Conservation (phyloP, 179 eudicot species). For the Patellifolia procumbens region DNA sequence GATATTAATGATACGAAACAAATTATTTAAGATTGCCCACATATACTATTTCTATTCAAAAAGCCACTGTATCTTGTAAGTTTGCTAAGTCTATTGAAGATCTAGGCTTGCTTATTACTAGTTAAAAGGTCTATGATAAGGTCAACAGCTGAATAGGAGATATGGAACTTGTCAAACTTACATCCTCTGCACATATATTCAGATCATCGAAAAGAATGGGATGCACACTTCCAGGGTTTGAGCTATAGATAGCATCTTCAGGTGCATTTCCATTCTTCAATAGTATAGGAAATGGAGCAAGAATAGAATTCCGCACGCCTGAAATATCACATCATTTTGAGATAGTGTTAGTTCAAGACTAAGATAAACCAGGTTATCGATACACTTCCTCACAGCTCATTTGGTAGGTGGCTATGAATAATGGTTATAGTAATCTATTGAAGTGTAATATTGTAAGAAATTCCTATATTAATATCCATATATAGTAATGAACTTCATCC, state of each 20-base stretch:
- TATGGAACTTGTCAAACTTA: slow-evolving; percentile 16
- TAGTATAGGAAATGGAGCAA: slow-evolving; percentile 40
- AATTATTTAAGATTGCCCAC: too few species aligned
- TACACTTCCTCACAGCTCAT: too few species aligned
- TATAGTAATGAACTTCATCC: too few species aligned
- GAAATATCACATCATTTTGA: slow-evolving; percentile 12
- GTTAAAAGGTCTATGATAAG: neutral
- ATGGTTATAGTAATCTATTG: too few species aligned
- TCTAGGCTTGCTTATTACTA: neutral
- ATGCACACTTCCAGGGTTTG: slow-evolving; percentile 49
- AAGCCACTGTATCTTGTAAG: too few species aligned
- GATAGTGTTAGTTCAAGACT: neutral
- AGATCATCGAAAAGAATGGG: slow-evolving; percentile 51
- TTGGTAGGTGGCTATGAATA: too few species aligned
- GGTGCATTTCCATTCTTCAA: slow-evolving; percentile 36
- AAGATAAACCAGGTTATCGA: neutral
- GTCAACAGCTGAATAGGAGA: neutral
- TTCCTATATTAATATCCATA: too few species aligned
- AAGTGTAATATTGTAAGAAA: too few species aligned
- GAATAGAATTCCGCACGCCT: slow-evolving; percentile 51
- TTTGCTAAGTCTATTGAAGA: too few species aligned
- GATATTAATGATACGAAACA: too few species aligned
- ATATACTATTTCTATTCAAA: too few species aligned
- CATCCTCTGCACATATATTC: slow-evolving; percentile 48
- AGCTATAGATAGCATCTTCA: slow-evolving; percentile 33